These are phyloP conservation scores for Nepenthes mirabilis DNA, from an alignment of 148 eudicot genomes.

Conservation along the genomic window DNA sequence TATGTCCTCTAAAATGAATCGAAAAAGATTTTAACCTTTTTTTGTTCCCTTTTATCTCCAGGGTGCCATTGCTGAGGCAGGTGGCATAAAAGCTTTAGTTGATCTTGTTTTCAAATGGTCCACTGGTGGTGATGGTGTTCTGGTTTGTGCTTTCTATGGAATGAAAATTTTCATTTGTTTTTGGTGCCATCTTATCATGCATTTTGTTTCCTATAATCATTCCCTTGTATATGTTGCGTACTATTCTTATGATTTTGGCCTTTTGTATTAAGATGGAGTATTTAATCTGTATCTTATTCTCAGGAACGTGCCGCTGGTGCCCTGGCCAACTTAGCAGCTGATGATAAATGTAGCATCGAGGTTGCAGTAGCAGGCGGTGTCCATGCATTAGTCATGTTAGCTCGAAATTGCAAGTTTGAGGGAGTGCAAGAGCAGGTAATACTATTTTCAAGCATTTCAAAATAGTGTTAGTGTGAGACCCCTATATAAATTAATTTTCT, in stretches of 20 bases:
- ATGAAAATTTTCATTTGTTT: neutral
- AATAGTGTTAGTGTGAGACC: too few relatives aligned
- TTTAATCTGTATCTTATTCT: slow-evolving; percentile 9
- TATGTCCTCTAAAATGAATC: neutral
- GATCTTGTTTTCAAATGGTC: slow-evolving; percentile 95
- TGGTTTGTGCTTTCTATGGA: slow-evolving; percentile 45
- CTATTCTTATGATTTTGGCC: neutral
- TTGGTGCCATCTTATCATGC: neutral
- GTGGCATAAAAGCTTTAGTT: slow-evolving; percentile 83
- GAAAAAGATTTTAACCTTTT: neutral
- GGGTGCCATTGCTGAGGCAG: slow-evolving; percentile 95
- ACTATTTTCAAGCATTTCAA: neutral
- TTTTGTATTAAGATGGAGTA: neutral
- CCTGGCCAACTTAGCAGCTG: slow-evolving; percentile 95
- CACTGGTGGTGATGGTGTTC: slow-evolving; percentile 75
- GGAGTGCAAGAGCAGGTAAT: slow-evolving; percentile 98
- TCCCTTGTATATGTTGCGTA: neutral
- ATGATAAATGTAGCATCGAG: slow-evolving; percentile 96
- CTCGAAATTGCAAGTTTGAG: slow-evolving; percentile 72
- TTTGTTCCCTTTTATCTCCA: slow-evolving; percentile 15
- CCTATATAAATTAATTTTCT: too few relatives aligned
- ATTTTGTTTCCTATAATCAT: neutral
- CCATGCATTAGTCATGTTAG: slow-evolving; percentile 85
- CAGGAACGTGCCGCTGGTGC: slow-evolving; percentile 99
- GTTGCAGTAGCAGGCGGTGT: slow-evolving; percentile 86